phyloP scores from a whole-genome alignment of 140 eudicot genomes.

The Anethum foeniculum region DNA sequence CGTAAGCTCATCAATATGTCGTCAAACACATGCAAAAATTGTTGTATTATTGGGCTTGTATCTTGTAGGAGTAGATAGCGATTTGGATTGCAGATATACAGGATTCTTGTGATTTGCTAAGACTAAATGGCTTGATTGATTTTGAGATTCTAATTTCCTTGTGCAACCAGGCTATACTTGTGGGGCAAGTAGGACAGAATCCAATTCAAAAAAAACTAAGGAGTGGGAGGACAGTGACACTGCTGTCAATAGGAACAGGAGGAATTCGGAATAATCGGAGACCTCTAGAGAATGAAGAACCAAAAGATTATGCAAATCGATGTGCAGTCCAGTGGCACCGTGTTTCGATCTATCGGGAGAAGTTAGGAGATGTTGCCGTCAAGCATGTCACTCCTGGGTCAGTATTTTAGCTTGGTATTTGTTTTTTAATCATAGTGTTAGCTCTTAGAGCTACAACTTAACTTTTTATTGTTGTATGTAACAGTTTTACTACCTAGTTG shows the following conservation, averaged over 20 bases:
- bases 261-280: slow-evolving; percentile 82
- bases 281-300: slow-evolving; percentile 76
- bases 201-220: slow-evolving; percentile 75
- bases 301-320: slow-evolving; percentile 75
- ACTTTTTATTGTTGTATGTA: background rate
- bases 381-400: slow-evolving; percentile 81
- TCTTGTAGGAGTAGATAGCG: background rate
- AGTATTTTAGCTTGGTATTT: background rate
- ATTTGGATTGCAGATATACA: background rate
- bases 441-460: background rate
- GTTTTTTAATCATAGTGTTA: background rate
- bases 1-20: background rate
- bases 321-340: slow-evolving; percentile 94
- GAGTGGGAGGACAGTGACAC: slow-evolving; percentile 66
- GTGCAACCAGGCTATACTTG: slow-evolving; percentile 52
- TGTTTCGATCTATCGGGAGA: slow-evolving; percentile 68
- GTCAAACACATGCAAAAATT: background rate
- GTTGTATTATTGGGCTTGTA: background rate
- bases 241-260: slow-evolving; percentile 76
- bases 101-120: slow-evolving; percentile 6
- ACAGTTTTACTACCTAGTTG: background rate
- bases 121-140: background rate
- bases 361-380: slow-evolving; percentile 60
- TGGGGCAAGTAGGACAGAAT: slow-evolving; percentile 75
- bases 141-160: background rate